Evolutionary conservation across 495 filamentous ascomycete species (phyloP), one percentile per base, ranked within the genome.

Genomic region (Talaromyces adpressus): DNA sequence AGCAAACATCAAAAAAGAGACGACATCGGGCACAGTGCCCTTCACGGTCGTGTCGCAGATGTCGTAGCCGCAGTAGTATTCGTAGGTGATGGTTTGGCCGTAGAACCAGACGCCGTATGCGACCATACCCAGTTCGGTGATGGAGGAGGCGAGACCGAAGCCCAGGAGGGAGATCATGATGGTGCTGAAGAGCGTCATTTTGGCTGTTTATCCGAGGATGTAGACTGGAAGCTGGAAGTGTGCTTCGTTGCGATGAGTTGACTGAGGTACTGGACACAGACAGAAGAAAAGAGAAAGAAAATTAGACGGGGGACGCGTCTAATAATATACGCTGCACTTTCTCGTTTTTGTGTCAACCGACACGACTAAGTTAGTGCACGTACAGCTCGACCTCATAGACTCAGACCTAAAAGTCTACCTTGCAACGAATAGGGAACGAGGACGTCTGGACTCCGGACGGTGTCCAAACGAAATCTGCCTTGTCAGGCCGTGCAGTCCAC

Each of bases 121-220:
- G 3, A 59, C 49, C 4, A 75, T 51, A 11, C 71, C 73, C 30
- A 75, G 66, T 54, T 75, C 71, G 7, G 73, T 27, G 18, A 72
- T 62, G 3, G 70, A 63, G 58, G 72, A 72, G 59, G 34, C 62
- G 7, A 74, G 29, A 3, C 64, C 63, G 0, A 66, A 68, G 54
- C 66, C 64, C 59, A 72, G 61, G 7, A 75, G 62, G 59, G 64
- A 54, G 52, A 68, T 67, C 2, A 75, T 63, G 30, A 65, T 56
- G 54, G 71, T 71, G 63, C 72, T 65, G 52, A 75, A 65, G 18
- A 65, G 57, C 32, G 67, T 27, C 73, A 75, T 75, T 30, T 63
- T 63, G 27, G 18, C 11, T 20, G 22, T 34, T 39, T 29, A 34
- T 58, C 23, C 34, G n/a, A 18, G 9, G 11, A 58, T 58, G 23